Evolutionary conservation across 208 protist species (phyloP).

Genomic region (Phytomonas sp.): DNA sequence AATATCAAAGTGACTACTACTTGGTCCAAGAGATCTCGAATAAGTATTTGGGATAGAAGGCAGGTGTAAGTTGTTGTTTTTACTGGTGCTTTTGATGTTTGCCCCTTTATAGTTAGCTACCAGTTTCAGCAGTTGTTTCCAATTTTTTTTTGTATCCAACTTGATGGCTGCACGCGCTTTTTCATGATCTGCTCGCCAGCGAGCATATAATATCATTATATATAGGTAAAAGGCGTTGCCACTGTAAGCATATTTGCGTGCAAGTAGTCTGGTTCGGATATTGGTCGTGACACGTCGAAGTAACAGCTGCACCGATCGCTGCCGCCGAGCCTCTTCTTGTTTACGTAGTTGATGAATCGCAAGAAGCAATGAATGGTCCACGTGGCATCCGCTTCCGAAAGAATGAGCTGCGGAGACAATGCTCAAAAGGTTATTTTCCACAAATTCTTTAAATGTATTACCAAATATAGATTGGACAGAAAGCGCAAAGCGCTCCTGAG

Average conservation of each 20-base stretch:
- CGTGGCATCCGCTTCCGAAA: conserved; percentile 10
- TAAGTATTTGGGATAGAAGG: too few relatives aligned
- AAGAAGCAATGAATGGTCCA: conserved; percentile 21
- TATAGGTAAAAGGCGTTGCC: conserved; percentile 45
- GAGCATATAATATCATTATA: conserved; percentile 39
- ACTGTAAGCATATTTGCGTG: conserved; percentile 22
- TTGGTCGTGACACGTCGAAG: conserved; percentile 40
- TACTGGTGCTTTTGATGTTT: too few relatives aligned
- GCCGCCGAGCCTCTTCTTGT: conserved; percentile 21
- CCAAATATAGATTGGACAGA: conserved; percentile 19
- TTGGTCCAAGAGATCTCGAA: too few relatives aligned
- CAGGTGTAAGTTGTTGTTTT: too few relatives aligned
- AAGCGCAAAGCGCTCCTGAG: conserved; percentile 12
- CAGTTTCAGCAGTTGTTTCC: too few relatives aligned
- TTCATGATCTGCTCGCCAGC: conserved; percentile 29
- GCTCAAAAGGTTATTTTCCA: conserved; percentile 31
- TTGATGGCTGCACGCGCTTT: conserved; percentile 6
- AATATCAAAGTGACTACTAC: too few relatives aligned
- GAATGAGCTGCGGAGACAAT: conserved; percentile 24
- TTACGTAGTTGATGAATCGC: conserved; percentile 38
- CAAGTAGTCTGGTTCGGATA: conserved; percentile 34
- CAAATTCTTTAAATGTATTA: conserved; percentile 25
- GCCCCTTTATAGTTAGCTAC: too few relatives aligned
- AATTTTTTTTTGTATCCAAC: too few relatives aligned
- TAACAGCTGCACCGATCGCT: conserved; percentile 22